phyloP scores from a whole-genome alignment of 2,329 filamentous ascomycete genomes.

The Pseudogymnoascus verrucosus region DNA sequence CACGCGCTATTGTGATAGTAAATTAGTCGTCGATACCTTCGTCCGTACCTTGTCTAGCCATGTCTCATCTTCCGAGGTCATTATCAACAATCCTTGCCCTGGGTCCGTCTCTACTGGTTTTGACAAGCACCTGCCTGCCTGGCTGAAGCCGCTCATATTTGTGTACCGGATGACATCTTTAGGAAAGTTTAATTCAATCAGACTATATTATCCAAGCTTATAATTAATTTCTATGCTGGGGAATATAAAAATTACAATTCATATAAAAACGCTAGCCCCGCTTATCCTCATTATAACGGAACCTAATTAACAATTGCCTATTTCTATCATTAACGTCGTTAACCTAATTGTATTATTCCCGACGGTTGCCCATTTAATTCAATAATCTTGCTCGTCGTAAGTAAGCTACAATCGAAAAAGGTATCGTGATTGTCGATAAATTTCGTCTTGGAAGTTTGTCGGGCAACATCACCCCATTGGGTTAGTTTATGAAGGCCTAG shows the following conservation, averaged over 20 bases:
- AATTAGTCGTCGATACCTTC: conserved; percentile 14
- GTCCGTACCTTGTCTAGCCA: conserved; percentile 14
- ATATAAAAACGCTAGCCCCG: no score
- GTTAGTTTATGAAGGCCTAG: not conserved
- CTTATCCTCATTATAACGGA: not conserved
- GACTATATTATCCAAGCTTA: no score
- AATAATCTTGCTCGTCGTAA: not conserved
- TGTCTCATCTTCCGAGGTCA: conserved; percentile 17
- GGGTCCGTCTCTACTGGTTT: conserved; percentile 8
- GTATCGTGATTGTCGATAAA: not conserved
- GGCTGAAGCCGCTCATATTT: not conserved
- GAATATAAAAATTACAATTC: no score
- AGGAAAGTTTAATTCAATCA: no score
- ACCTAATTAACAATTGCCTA: not conserved
- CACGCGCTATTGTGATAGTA: conserved; percentile 12
- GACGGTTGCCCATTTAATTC: not conserved
- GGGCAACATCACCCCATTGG: not conserved
- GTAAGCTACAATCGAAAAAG: not conserved
- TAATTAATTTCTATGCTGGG: no score
- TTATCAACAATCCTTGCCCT: conserved; percentile 21
- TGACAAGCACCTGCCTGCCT: not conserved
- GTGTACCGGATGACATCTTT: not conserved
- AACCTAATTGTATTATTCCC: not conserved
- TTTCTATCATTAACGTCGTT: not conserved
- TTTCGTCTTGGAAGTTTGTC: not conserved